Percentiles rank a stretch among this genome's conserved stretches.
Evolutionary conservation across 345 rosid genomes (phyloP).

Genomic region (Camelina hispida): DNA sequence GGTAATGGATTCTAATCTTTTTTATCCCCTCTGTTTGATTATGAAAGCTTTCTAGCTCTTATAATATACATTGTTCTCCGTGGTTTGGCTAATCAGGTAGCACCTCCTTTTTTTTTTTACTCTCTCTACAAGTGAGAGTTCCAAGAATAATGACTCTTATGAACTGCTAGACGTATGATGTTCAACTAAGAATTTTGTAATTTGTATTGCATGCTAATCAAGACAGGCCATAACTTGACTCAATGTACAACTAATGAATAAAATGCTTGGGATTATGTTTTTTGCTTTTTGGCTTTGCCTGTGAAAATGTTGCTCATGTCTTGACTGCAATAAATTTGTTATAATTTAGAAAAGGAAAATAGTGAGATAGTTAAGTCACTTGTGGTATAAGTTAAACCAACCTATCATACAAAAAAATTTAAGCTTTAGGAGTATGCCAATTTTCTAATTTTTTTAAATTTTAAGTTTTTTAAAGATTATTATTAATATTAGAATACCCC

Average conservation of each 20-base stretch:
- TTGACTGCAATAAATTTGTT: no score
- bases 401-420: no score
- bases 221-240: neutral
- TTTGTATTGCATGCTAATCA: neutral
- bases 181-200: neutral
- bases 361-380: no score
- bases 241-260: constrained; percentile 71
- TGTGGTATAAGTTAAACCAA: no score
- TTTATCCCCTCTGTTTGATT: neutral
- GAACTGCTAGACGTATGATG: neutral
- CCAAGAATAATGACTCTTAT: constrained; percentile 3
- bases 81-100: no score
- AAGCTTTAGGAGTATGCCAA: no score
- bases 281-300: constrained; percentile 40
- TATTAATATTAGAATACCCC: no score
- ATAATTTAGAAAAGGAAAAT: no score
- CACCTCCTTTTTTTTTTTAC: neutral
- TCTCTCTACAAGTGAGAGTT: neutral
- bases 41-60: neutral
- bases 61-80: no score
- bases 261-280: constrained; percentile 59
- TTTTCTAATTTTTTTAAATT: no score
- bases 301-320: neutral
- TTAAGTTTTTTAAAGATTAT: no score
- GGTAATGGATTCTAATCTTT: constrained; percentile 50